Percentiles rank a stretch among this genome's conserved stretches.
These are phyloP conservation scores for Penicillium sp. DNA, from an alignment of 2,329 filamentous ascomycete species.

Conservation along the genomic window DNA sequence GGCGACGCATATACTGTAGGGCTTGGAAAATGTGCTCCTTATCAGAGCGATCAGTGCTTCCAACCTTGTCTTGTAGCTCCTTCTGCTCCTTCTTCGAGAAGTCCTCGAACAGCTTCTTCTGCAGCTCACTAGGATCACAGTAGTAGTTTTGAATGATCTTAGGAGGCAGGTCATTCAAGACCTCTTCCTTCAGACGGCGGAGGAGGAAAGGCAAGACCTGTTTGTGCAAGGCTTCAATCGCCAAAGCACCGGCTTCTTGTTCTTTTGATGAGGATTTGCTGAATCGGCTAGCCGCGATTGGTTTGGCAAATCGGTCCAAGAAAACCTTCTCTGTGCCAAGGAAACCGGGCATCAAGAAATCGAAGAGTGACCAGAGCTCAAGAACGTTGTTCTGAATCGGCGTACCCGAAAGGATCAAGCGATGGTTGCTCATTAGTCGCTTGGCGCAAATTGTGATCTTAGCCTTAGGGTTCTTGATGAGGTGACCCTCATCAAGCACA, in stretches of 20 bases:
- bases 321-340: conserved; percentile 96
- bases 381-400: conserved; percentile 98
- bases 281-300: conserved; percentile 89
- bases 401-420: conserved; percentile 92
- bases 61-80: conserved; percentile 79
- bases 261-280: conserved; percentile 98
- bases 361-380: conserved; percentile 95
- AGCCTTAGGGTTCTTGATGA: conserved; percentile 98
- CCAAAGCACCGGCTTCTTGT: conserved; percentile 92
- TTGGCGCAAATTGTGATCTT: conserved; percentile 96
- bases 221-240: conserved; percentile 97
- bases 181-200: conserved; percentile 94
- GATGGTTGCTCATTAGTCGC: conserved; percentile 83
- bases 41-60: conserved; percentile 81
- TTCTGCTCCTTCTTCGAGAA: conserved; percentile 93
- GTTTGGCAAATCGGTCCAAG: conserved; percentile 89
- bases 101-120: conserved; percentile 93
- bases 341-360: conserved; percentile 99
- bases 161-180: conserved; percentile 90
- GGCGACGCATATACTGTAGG: conserved; percentile 97
- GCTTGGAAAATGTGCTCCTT: conserved; percentile 99
- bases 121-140: conserved; percentile 92
- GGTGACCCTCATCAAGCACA: conserved; percentile 92
- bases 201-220: conserved; percentile 96
- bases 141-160: conserved; percentile 99